Evolutionary conservation across 1,139 yeast species (phyloP), one percentile per base, ranked within the genome.

Genomic region (Zygosaccharomyces pseudobailii): DNA sequence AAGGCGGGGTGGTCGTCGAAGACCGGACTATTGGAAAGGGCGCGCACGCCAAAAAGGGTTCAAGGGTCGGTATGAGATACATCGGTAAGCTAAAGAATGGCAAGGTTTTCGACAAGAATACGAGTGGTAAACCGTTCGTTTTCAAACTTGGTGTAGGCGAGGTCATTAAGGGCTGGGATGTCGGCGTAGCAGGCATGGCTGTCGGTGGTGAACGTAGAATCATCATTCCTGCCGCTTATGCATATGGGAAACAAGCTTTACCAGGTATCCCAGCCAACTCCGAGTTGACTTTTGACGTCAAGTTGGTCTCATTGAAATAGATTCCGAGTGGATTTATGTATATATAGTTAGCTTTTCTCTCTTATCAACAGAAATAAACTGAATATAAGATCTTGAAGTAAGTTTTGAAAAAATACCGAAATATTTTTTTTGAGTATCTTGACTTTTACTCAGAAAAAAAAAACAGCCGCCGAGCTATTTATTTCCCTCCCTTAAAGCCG

Each of bases 141-240:
- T 94, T 92, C 73, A 81, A 80, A 56, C 80, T 92, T 60, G 98
- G 98, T 63, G 87, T 86, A 70, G 98, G 98, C 66, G 97, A 94
- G 73, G 96, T 95, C 65, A 94, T 94, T 76, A 88, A 87, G 72
- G 98, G 97, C 55, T 92, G 96, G 85, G 99, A 92, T 69, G 78
- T 90, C 63, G 98, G 98, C 76, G 95, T 92, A 62, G 88, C 90
- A 49, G 98, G 98, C 69, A 90, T 94, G 97, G 82, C 95, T 53
- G 95, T 88, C 67, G 96, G 96, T 62, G 98, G 98, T 66, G 98
- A 94, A 78, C 89, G 99, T 79, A 84, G 98, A 76, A 89, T 94
- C 56, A 78, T 88, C 55, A 87, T 94, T 59, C 99, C 99, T 59
- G 84, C 98, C 50, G 80, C 92, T 66, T 87, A 87, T 83, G 98